Conservation (phyloP, 2,329 filamentous ascomycete species). For the Magnaporthiopsis rhizophila region DNA sequence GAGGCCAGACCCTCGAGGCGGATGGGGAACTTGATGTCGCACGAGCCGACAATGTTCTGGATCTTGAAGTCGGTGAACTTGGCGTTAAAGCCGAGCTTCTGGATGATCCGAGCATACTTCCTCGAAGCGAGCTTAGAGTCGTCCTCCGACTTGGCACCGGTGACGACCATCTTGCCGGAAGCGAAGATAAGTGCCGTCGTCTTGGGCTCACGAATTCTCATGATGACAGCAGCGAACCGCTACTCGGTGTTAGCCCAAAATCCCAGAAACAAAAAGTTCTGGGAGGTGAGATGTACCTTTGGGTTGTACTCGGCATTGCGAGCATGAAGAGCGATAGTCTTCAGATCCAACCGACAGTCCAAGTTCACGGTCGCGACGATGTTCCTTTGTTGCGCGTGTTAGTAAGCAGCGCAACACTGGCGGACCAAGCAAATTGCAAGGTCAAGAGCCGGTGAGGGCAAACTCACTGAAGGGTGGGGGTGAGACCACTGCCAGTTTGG, state of each 20-base stretch:
- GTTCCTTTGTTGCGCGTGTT: slow-evolving; percentile 53
- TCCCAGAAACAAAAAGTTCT: slow-evolving; percentile 12
- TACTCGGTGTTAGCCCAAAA: slow-evolving; percentile 32
- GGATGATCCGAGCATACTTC: slow-evolving; percentile 98
- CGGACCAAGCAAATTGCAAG: slow-evolving; percentile 23
- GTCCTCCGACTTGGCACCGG: slow-evolving; percentile 94
- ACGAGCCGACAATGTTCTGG: slow-evolving; percentile 97
- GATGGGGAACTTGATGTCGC: slow-evolving; percentile 99
- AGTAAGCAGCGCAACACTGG: slow-evolving; percentile 13
- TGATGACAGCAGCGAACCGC: slow-evolving; percentile 98
- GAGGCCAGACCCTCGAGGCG: slow-evolving; percentile 91
- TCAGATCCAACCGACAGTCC: slow-evolving; percentile 92
- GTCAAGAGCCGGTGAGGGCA: not conserved
- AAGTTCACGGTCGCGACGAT: slow-evolving; percentile 98
- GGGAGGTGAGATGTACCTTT: slow-evolving; percentile 61
- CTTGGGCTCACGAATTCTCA: slow-evolving; percentile 99
- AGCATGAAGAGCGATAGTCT: slow-evolving; percentile 97
- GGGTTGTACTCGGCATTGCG: slow-evolving; percentile 98
- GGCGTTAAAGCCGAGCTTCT: slow-evolving; percentile 98
- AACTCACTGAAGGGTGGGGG: slow-evolving; percentile 96
- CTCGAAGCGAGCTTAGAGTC: slow-evolving; percentile 93
- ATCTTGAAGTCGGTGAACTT: slow-evolving; percentile 99
- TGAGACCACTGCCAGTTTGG: slow-evolving; percentile 78
- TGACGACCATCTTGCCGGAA: slow-evolving; percentile 98
- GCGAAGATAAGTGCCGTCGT: slow-evolving; percentile 97